Evolutionary conservation across 768 basidiomycete genomes (phyloP).

Genomic region (Pleurotus ostreatus): DNA sequence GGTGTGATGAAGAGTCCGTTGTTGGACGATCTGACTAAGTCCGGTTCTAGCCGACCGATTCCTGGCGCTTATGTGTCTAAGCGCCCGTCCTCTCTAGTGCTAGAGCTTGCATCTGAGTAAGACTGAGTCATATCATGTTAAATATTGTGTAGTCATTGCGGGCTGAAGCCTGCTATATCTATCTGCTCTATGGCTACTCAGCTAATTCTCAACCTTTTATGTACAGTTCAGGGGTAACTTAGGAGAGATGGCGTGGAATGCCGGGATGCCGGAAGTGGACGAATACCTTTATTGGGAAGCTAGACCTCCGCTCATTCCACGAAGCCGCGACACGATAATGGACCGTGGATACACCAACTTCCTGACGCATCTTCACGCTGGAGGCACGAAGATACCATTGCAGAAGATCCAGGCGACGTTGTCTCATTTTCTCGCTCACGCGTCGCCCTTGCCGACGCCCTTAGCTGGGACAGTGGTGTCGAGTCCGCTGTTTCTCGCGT

Average conservation of each 20-base stretch:
- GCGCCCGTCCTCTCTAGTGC: not conserved
- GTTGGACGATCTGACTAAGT: not conserved
- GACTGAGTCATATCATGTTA: too few species aligned
- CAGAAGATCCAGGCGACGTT: constrained; percentile 50
- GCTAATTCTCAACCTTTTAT: too few species aligned
- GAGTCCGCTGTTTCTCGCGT: constrained; percentile 49
- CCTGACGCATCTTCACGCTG: constrained; percentile 48
- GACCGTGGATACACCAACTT: constrained; percentile 34
- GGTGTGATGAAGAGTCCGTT: not conserved
- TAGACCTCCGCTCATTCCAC: too few species aligned
- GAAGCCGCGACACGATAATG: not conserved
- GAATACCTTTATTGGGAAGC: too few species aligned
- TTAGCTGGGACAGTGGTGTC: constrained; percentile 54
- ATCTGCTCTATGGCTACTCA: too few species aligned
- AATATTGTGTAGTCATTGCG: too few species aligned
- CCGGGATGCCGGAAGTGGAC: too few species aligned
- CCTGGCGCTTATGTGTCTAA: not conserved
- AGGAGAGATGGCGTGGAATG: too few species aligned
- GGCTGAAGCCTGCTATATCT: too few species aligned
- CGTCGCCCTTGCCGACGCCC: constrained; percentile 49
- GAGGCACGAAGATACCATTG: constrained; percentile 39
- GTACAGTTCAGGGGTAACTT: too few species aligned
- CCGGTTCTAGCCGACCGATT: constrained; percentile 5
- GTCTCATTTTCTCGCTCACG: constrained; percentile 52
- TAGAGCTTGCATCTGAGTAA: too few species aligned